Evolutionary conservation across 2,329 filamentous ascomycete genomes (phyloP), one percentile per base, ranked within the genome.

Genomic region (Stagonosporopsis chrysanthemi): DNA sequence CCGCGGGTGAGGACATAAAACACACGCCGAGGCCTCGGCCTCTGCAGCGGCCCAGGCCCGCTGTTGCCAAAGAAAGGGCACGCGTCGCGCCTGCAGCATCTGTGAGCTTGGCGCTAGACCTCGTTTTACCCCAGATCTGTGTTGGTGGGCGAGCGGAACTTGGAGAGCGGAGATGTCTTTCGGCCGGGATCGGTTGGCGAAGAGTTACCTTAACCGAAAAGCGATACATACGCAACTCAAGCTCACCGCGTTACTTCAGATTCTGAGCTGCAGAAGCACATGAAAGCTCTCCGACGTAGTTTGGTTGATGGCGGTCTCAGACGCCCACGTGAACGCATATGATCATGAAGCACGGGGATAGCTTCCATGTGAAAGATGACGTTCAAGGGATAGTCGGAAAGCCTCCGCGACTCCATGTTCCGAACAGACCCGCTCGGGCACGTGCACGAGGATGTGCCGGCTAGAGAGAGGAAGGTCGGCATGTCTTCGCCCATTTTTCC

Each of bases 81-180:
- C 62, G 63, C 64, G 65, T 64, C 35, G 50, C 47, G 58, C 58
- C 52, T 54, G 52, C 48, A 56, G 48, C 45, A 43, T 61, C 57
- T 52, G 46, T 52, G 52, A 46, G 48, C 64, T 66, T 70, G 64
- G 66, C 64, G 60, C 50, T 55, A 52, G 52, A 48, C 58, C 43
- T 60, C 59, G 57, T 40, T 49, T 60, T 70, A 67, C 69, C 69
- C 70, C 70, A 70, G 68, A 73, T 70, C 64, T 58, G 61, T 59
- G 49, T 55, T 63, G 52, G 69, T 73, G 73, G 72, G 61, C 72
- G 72, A 75, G 65, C 73, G 73, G 73, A 75, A 69, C 63, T 56
- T 65, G 61, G 52, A 44, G 39, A 55, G 46, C 42, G 48, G 58
- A 62, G 59, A 57, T 62, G 55, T 65, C 62, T 63, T 66, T 69